Percentiles rank a stretch among this genome's conserved stretches.
These are phyloP conservation scores for Samsoniella hepiali DNA, from an alignment of 2,329 filamentous ascomycete species.

Conservation along the genomic window DNA sequence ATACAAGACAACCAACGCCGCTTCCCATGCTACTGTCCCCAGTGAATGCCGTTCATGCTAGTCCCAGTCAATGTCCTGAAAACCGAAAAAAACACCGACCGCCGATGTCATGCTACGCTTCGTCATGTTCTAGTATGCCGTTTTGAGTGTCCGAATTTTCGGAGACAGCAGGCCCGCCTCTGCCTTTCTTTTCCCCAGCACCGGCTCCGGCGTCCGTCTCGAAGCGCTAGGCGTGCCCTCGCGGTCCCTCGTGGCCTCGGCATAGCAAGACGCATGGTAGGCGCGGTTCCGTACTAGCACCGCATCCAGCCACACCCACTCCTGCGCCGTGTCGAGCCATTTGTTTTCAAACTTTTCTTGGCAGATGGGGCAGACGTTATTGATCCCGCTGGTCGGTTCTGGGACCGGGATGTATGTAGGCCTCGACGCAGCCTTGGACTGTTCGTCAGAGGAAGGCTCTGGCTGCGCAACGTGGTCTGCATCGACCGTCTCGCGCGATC, in stretches of 20 bases:
- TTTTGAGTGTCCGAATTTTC: slow-evolving; percentile 30
- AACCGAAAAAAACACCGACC: background rate
- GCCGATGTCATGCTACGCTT: background rate
- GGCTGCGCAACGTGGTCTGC: slow-evolving; percentile 44
- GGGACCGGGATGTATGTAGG: slow-evolving; percentile 80
- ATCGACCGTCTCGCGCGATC: slow-evolving; percentile 76
- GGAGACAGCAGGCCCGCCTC: slow-evolving; percentile 51
- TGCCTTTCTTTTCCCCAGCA: slow-evolving; percentile 72
- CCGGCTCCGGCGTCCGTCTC: slow-evolving; percentile 58
- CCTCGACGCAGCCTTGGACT: slow-evolving; percentile 47
- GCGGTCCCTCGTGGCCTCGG: slow-evolving; percentile 70
- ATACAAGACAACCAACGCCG: slow-evolving; percentile 2
- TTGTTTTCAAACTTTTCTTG: slow-evolving; percentile 91
- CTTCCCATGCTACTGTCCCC: background rate
- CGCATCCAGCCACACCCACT: slow-evolving; percentile 96
- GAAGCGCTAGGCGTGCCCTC: slow-evolving; percentile 40
- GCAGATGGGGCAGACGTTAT: slow-evolving; percentile 85
- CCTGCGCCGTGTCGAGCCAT: slow-evolving; percentile 89
- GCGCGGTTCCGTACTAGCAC: slow-evolving; percentile 72
- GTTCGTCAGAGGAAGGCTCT: slow-evolving; percentile 37
- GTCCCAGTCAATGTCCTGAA: background rate
- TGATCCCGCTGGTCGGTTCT: slow-evolving; percentile 69
- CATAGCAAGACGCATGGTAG: slow-evolving; percentile 87
- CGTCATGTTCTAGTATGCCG: slow-evolving; percentile 10
- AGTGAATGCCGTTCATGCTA: background rate